A percentile compares a stretch with the other conserved stretches of the same genome.
Conservation (phyloP, 2,329 filamentous ascomycete species). For the Parascedosporium putredinis region DNA sequence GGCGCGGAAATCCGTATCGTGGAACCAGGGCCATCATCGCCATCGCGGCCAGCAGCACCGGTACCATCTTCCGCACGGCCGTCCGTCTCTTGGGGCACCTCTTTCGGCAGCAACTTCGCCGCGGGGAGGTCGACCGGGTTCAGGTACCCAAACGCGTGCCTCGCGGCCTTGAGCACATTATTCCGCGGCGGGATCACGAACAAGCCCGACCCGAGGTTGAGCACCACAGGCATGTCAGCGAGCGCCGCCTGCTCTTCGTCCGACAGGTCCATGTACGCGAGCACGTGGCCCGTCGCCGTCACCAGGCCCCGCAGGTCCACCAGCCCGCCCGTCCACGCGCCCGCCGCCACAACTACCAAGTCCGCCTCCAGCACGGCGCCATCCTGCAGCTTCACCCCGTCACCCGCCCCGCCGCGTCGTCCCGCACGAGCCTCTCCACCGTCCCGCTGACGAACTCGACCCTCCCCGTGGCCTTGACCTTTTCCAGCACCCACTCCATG, state of each 20-base stretch:
- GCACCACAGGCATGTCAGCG: conserved; percentile 55
- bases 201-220: conserved; percentile 61
- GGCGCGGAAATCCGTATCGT: conserved; percentile 25
- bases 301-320: conserved; percentile 68
- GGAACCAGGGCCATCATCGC: too few relatives aligned
- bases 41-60: too few relatives aligned
- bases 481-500: conserved; percentile 53
- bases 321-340: conserved; percentile 74
- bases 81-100: conserved; percentile 22
- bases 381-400: conserved; percentile 45
- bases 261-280: conserved; percentile 69
- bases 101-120: conserved; percentile 16
- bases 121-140: conserved; percentile 30
- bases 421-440: conserved; percentile 31
- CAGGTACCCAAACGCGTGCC: conserved; percentile 59
- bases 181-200: conserved; percentile 63
- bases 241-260: conserved; percentile 58
- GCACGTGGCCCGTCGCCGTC: conserved; percentile 69
- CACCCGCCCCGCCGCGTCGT: conserved; percentile 22
- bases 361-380: conserved; percentile 48
- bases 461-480: conserved; percentile 43
- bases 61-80: conserved; percentile 16
- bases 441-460: conserved; percentile 44
- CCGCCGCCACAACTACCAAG: conserved; percentile 70
- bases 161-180: conserved; percentile 55